Percentiles rank a stretch among this genome's conserved stretches.
Evolutionary conservation across 352 stramenopile species (phyloP).

Genomic region (Globisporangium carolinianum): DNA sequence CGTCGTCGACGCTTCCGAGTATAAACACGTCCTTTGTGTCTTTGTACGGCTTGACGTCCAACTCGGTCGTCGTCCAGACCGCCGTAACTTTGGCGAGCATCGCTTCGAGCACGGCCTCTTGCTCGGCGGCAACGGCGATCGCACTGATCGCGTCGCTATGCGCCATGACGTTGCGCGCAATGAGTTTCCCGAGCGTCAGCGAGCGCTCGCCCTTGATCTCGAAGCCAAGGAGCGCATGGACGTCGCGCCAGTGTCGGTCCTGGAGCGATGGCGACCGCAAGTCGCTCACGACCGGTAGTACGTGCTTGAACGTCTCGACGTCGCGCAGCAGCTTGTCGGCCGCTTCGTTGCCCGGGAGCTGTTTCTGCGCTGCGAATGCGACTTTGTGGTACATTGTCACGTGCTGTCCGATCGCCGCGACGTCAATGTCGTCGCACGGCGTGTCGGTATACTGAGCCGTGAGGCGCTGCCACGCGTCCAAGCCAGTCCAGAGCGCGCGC

Average conservation of each 20-base stretch:
- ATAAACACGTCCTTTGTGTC: constrained; percentile 92
- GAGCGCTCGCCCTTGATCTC: constrained; percentile 71
- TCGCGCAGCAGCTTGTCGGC: constrained; percentile 73
- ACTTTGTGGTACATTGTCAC: constrained; percentile 87
- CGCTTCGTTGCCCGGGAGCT: constrained; percentile 82
- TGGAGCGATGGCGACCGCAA: constrained; percentile 56
- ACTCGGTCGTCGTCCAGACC: constrained; percentile 86
- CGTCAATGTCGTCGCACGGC: constrained; percentile 87
- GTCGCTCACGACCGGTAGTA: constrained; percentile 74
- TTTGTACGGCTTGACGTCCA: constrained; percentile 92
- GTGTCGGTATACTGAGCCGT: constrained; percentile 73
- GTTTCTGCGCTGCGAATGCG: constrained; percentile 81
- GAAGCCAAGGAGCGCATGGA: constrained; percentile 82
- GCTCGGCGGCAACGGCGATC: constrained; percentile 82
- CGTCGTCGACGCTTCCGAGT: constrained; percentile 87
- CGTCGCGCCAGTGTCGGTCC: constrained; percentile 71
- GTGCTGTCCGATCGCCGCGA: constrained; percentile 81
- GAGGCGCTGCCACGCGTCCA: constrained; percentile 82
- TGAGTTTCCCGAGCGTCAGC: constrained; percentile 83
- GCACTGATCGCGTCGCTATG: constrained; percentile 83
- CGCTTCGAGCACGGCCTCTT: constrained; percentile 89
- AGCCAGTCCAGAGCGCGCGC: constrained; percentile 85
- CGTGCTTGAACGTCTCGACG: constrained; percentile 88
- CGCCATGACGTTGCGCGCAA: constrained; percentile 83
- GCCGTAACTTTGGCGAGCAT: constrained; percentile 92